Percentiles rank a stretch among this genome's conserved stretches.
These are phyloP conservation scores for Saccharomyces hybrid DNA, from an alignment of 1,139 yeast genomes.

Conservation along the genomic window DNA sequence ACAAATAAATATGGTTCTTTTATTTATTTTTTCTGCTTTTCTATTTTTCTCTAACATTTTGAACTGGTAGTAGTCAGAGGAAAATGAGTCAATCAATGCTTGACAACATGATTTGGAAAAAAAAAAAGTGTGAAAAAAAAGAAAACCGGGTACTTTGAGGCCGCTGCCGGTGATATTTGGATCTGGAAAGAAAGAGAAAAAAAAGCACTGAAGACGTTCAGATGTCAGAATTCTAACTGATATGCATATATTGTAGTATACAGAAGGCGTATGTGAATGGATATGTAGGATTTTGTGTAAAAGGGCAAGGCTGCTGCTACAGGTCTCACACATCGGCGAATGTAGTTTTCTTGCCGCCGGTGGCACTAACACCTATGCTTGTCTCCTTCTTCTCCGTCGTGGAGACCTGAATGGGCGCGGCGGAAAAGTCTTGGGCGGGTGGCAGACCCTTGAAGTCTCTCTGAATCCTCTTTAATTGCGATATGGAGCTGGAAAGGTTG, in stretches of 20 bases:
- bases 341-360: not conserved
- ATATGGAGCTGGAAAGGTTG: constrained; percentile 36
- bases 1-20: not conserved
- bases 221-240: not conserved
- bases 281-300: not conserved
- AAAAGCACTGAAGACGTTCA: not conserved
- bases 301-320: not conserved
- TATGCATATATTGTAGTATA: constrained; percentile 1
- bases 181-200: not conserved
- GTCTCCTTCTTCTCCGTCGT: not conserved
- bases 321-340: not conserved
- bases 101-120: not conserved
- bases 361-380: not conserved
- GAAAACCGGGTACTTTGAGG: not conserved
- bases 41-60: not conserved
- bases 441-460: constrained; percentile 71
- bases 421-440: constrained; percentile 37
- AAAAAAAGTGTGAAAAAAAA: not conserved
- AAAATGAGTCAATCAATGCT: not conserved
- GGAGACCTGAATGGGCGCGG: constrained; percentile 18
- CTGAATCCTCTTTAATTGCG: constrained; percentile 61
- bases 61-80: not conserved
- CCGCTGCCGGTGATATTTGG: not conserved
- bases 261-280: not conserved
- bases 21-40: not conserved